These are phyloP conservation scores for Chaetomium globosum DNA, from an alignment of 2,329 filamentous ascomycete species.

Conservation along the genomic window DNA sequence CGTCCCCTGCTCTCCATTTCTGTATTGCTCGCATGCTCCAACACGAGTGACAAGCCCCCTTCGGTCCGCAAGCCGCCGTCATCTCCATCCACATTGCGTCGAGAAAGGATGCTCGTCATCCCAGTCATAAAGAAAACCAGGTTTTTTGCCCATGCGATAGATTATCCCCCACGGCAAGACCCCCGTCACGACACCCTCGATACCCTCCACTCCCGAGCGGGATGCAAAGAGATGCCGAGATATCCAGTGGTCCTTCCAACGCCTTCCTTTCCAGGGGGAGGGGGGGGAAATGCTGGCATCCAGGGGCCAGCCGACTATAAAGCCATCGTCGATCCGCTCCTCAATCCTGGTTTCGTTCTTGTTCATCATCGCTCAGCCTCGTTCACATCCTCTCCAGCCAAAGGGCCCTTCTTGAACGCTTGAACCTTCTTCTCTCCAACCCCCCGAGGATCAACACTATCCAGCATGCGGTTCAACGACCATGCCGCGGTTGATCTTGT, in stretches of 20 bases:
- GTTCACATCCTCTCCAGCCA: neutral
- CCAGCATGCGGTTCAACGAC: slow-evolving; percentile 26
- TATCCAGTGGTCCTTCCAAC: neutral
- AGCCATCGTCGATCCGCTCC: neutral
- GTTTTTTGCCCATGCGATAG: slow-evolving; percentile 11
- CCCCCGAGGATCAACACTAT: neutral
- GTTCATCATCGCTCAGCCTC: neutral
- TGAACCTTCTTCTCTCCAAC: neutral
- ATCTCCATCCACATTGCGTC: neutral
- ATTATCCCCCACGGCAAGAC: neutral
- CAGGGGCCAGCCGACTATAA: slow-evolving; percentile 9
- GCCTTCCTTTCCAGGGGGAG: neutral
- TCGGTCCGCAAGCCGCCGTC: slow-evolving; percentile 15
- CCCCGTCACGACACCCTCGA: neutral
- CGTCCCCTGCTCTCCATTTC: neutral
- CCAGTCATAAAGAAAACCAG: slow-evolving; percentile 11
- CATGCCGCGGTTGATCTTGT: slow-evolving; percentile 41
- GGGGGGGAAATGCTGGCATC: neutral
- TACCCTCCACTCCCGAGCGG: slow-evolving; percentile 3
- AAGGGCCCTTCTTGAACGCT: neutral
- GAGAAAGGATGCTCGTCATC: neutral
- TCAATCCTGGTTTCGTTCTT: neutral
- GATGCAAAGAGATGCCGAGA: slow-evolving; percentile 2
- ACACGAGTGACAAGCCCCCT: neutral
- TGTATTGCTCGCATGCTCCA: neutral